Percentiles rank a stretch among this genome's conserved stretches.
phyloP scores from a whole-genome alignment of 805 yeast genomes.

The Millerago galiae region DNA sequence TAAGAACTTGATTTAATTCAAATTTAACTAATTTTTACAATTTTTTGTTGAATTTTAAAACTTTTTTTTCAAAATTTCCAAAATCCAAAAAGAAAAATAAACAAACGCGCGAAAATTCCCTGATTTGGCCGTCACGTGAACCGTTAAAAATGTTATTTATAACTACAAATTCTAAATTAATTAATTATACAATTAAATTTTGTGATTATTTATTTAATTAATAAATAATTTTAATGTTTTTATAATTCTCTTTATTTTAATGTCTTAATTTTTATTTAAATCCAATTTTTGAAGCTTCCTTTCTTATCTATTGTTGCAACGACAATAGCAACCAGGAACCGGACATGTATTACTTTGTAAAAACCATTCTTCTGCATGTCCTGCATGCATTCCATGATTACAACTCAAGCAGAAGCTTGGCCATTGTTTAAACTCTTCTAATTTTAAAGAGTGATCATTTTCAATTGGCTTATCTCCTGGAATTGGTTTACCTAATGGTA shows the following conservation, averaged over 20 bases:
- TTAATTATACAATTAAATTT: no score
- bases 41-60: no score
- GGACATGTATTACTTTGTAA: conserved; percentile 83
- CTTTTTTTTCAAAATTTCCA: not conserved
- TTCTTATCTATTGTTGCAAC: conserved; percentile 52
- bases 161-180: no score
- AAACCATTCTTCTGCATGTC: conserved; percentile 96
- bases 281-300: no score
- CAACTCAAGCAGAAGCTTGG: conserved; percentile 88
- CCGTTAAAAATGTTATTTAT: no score
- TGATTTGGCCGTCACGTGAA: conserved; percentile 1
- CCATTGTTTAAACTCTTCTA: conserved; percentile 59
- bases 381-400: conserved; percentile 91
- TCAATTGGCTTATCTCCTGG: conserved; percentile 27
- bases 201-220: no score
- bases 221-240: no score
- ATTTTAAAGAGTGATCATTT: conserved; percentile 14
- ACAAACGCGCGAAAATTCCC: conserved; percentile 10
- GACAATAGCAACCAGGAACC: conserved; percentile 86
- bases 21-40: no score
- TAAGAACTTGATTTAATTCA: no score
- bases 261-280: no score
- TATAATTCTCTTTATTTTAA: no score
- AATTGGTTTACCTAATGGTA: conserved; percentile 66
- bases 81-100: conserved; percentile 1